Evolutionary conservation across 2,329 filamentous ascomycete species (phyloP).

Genomic region (Massarina eburnea): DNA sequence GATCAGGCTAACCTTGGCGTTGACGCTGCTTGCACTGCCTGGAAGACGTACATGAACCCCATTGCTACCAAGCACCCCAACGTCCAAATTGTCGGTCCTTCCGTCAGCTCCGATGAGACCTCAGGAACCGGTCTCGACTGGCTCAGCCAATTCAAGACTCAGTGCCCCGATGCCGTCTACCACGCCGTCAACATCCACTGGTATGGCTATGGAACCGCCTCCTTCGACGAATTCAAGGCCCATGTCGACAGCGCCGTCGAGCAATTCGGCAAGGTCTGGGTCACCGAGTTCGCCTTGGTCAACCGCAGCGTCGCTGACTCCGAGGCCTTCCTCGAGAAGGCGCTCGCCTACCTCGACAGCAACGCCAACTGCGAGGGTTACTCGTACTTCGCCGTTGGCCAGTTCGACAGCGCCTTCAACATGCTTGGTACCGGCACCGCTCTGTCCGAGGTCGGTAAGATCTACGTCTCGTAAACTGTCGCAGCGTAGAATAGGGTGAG

Average conservation of each 20-base stretch:
- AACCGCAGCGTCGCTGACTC: constrained; percentile 33
- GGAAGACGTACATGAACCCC: constrained; percentile 38
- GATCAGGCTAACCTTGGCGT: constrained; percentile 38
- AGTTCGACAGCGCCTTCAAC: constrained; percentile 14
- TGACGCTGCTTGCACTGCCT: constrained; percentile 32
- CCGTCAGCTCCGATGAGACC: constrained; percentile 31
- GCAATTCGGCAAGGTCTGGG: constrained; percentile 37
- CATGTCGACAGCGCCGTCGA: constrained; percentile 42
- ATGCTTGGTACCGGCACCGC: constrained; percentile 6
- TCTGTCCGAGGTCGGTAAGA: constrained; percentile 6
- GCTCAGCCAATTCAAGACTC: constrained; percentile 33
- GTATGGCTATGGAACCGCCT: constrained; percentile 37
- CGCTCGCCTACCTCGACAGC: constrained; percentile 37
- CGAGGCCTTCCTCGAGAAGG: constrained; percentile 37
- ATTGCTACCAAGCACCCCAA: constrained; percentile 28
- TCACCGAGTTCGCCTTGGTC: constrained; percentile 44
- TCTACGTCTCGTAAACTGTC: constrained; percentile 6
- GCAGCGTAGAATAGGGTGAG: not conserved
- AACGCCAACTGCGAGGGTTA: constrained; percentile 36
- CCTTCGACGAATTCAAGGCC: constrained; percentile 38
- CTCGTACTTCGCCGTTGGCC: constrained; percentile 42
- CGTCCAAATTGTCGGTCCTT: constrained; percentile 37
- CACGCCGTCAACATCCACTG: constrained; percentile 44
- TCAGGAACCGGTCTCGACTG: constrained; percentile 29
- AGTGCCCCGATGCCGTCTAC: constrained; percentile 38